Percentiles rank a stretch among this genome's conserved stretches.
These are phyloP conservation scores for Phialemoniopsis sp. DNA, from an alignment of 2,329 filamentous ascomycete species.

Conservation along the genomic window DNA sequence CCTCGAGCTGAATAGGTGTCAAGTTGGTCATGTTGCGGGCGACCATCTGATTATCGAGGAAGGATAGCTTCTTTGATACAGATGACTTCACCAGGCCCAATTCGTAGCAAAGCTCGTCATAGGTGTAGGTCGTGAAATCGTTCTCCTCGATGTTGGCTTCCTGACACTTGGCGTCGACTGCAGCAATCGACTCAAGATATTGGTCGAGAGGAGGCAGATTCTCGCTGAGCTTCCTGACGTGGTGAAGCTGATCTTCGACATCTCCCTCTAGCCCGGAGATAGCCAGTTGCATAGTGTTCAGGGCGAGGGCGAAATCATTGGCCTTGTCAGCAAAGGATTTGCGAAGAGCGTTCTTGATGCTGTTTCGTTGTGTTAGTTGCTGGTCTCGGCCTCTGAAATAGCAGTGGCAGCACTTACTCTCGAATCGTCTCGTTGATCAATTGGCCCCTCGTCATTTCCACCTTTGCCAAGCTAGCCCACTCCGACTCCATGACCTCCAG, in stretches of 20 bases:
- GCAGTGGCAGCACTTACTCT: constrained; percentile 54
- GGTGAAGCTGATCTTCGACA: constrained; percentile 87
- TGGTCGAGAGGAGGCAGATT: constrained; percentile 86
- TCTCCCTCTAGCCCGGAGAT: constrained; percentile 97
- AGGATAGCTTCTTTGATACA: constrained; percentile 92
- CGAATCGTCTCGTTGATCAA: constrained; percentile 97
- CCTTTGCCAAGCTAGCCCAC: constrained; percentile 75
- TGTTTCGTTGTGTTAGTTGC: constrained; percentile 23
- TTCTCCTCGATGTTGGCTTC: constrained; percentile 99
- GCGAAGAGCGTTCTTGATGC: constrained; percentile 91
- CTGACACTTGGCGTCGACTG: constrained; percentile 81
- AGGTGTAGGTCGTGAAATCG: constrained; percentile 98
- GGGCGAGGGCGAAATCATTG: constrained; percentile 92
- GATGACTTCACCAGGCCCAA: constrained; percentile 85
- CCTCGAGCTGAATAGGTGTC: constrained; percentile 95
- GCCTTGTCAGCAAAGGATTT: constrained; percentile 96
- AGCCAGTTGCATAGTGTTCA: constrained; percentile 91
- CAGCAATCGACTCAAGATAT: constrained; percentile 83
- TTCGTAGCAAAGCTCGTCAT: constrained; percentile 94
- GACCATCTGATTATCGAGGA: constrained; percentile 97
- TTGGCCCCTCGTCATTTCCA: constrained; percentile 85
- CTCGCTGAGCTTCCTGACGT: constrained; percentile 79
- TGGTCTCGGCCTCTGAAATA: background rate
- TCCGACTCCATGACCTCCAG: constrained; percentile 78
- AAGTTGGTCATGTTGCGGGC: constrained; percentile 98